phyloP scores from a whole-genome alignment of 2,329 filamentous ascomycete genomes.

The Fusarium chaquense region DNA sequence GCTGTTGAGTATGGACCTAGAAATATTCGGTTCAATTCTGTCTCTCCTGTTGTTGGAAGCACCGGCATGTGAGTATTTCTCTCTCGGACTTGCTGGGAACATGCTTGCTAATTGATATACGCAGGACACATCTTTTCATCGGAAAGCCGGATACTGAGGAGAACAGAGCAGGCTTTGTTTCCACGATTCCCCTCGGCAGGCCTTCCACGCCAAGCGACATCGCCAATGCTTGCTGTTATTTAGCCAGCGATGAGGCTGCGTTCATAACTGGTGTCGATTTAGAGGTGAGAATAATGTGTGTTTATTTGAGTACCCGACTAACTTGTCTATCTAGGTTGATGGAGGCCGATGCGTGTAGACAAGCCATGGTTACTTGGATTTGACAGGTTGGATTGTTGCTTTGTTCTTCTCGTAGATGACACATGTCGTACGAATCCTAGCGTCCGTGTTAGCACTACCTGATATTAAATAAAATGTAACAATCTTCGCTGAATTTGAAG shows the following conservation, averaged over 20 bases:
- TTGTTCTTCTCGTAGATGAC: background rate
- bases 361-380: background rate
- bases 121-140: slow-evolving; percentile 57
- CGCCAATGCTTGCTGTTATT: slow-evolving; percentile 76
- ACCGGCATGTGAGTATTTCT: slow-evolving; percentile 26
- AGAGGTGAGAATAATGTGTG: slow-evolving; percentile 53
- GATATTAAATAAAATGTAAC: background rate
- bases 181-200: slow-evolving; percentile 66
- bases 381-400: background rate
- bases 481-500: too few relatives aligned
- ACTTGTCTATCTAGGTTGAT: slow-evolving; percentile 1
- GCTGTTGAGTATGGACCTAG: slow-evolving; percentile 80
- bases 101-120: accelerated
- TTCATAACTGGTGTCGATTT: slow-evolving; percentile 80
- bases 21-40: slow-evolving; percentile 78
- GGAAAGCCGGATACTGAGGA: slow-evolving; percentile 73
- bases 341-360: slow-evolving; percentile 20
- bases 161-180: slow-evolving; percentile 67
- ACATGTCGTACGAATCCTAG: too few relatives aligned
- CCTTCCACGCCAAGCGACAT: slow-evolving; percentile 63
- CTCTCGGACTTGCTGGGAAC: accelerated
- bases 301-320: background rate
- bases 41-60: slow-evolving; percentile 75
- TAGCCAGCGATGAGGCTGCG: slow-evolving; percentile 77
- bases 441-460: background rate